These are phyloP conservation scores for Omphalotus guepiniiformis DNA, from an alignment of 768 basidiomycete genomes.

Conservation along the genomic window DNA sequence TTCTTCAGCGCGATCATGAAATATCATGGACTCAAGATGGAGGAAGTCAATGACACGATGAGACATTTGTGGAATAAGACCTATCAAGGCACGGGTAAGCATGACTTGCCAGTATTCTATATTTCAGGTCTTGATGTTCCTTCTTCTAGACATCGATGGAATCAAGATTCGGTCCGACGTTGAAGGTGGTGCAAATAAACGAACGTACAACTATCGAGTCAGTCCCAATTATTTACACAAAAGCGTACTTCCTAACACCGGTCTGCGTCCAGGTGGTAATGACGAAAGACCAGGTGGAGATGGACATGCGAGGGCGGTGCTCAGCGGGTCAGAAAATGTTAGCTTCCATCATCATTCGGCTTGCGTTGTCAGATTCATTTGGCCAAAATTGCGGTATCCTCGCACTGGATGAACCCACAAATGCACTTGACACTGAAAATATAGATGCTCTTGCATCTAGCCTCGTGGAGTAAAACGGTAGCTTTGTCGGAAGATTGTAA, in stretches of 20 bases:
- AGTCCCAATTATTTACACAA: constrained; percentile 20
- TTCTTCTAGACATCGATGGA: constrained; percentile 83
- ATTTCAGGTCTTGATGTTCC: constrained; percentile 9
- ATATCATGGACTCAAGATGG: constrained; percentile 97
- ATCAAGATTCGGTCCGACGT: constrained; percentile 93
- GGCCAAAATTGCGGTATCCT: constrained; percentile 97
- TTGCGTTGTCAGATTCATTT: constrained; percentile 96
- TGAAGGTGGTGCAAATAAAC: constrained; percentile 84
- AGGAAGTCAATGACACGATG: constrained; percentile 98
- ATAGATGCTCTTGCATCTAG: constrained; percentile 91
- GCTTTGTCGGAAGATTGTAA: not conserved
- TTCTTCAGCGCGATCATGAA: constrained; percentile 89
- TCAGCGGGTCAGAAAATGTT: constrained; percentile 99
- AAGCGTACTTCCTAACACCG: constrained; percentile 10
- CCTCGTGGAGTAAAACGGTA: constrained; percentile 79
- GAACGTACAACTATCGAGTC: constrained; percentile 96
- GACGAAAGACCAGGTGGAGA: constrained; percentile 98
- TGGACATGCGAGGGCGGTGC: constrained; percentile 99
- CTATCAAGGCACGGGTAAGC: constrained; percentile 92
- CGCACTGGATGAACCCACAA: constrained; percentile 97
- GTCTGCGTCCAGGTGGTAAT: constrained; percentile 81
- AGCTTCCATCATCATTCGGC: constrained; percentile 95
- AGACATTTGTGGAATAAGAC: constrained; percentile 98
- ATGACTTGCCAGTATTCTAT: constrained; percentile 8
- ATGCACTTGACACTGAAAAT: constrained; percentile 93